A percentile compares a stretch with the other conserved stretches of the same genome.
Conservation (phyloP, 768 basidiomycete species). For the Rhizopogon vesiculosus region DNA sequence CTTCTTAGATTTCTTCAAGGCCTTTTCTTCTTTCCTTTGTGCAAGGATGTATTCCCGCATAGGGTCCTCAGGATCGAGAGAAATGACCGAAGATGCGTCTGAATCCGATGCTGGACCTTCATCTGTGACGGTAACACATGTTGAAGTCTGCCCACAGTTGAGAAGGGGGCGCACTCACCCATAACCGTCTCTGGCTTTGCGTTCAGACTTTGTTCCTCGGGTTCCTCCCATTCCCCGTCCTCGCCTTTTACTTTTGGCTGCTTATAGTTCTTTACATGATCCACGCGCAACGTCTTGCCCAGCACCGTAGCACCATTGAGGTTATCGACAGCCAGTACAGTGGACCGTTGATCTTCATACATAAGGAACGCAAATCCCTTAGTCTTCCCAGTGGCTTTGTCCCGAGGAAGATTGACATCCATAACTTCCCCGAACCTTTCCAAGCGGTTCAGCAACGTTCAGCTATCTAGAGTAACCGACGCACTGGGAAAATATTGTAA, state of each 20-base stretch:
- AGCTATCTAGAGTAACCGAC: constrained; percentile 24
- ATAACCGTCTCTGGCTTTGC: constrained; percentile 72
- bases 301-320: constrained; percentile 92
- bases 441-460: constrained; percentile 1
- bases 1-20: constrained; percentile 53
- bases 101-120: constrained; percentile 57
- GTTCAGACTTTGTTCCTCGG: constrained; percentile 83
- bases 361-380: constrained; percentile 95
- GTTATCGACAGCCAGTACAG: constrained; percentile 95
- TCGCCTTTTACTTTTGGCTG: constrained; percentile 77
- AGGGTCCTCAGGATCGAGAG: constrained; percentile 94
- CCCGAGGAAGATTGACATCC: constrained; percentile 91
- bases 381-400: constrained; percentile 88
- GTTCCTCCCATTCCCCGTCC: constrained; percentile 80
- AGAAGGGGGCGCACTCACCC: constrained; percentile 35
- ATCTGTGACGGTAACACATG: constrained; percentile 31
- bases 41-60: constrained; percentile 91
- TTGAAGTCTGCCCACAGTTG: background rate
- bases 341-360: constrained; percentile 98
- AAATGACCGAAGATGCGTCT: constrained; percentile 55
- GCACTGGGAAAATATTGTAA: constrained; percentile 96
- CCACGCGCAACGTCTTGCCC: constrained; percentile 83
- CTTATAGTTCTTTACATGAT: constrained; percentile 90
- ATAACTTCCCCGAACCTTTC: constrained; percentile 92
- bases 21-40: constrained; percentile 69